Conservation (phyloP, 345 rosid species). For the Eucalyptus brandiana region DNA sequence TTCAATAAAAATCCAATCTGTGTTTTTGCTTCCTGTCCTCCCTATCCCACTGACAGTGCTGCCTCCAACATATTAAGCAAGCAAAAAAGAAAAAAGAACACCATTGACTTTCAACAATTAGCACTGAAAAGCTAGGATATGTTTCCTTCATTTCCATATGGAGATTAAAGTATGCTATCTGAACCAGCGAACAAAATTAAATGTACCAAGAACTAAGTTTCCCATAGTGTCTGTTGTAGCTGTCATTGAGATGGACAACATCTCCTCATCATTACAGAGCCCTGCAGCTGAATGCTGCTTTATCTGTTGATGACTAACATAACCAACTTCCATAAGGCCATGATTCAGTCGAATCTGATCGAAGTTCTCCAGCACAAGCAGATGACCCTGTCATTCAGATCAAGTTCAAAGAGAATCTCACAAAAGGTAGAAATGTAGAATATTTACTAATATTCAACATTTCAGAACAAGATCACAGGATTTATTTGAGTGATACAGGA, state of each 20-base stretch:
- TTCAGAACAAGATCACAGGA: background rate
- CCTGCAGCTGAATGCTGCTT: constrained; percentile 10
- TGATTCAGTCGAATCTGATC: constrained; percentile 49
- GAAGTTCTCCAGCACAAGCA: constrained; percentile 74
- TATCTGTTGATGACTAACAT: constrained; percentile 31
- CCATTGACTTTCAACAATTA: background rate
- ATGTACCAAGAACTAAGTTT: constrained; percentile 76
- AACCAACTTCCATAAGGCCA: constrained; percentile 83
- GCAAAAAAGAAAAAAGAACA: background rate
- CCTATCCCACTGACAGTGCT: background rate
- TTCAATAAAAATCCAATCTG: background rate
- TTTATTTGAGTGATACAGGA: background rate
- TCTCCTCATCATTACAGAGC: constrained; percentile 14
- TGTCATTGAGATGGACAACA: constrained; percentile 71
- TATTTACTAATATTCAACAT: background rate
- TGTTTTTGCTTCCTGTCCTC: background rate
- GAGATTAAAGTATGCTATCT: background rate
- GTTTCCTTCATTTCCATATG: background rate
- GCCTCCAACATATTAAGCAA: background rate
- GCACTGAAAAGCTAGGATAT: background rate
- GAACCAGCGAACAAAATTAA: background rate
- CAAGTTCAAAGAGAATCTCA: background rate
- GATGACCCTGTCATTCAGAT: constrained; percentile 57
- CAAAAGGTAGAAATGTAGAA: background rate
- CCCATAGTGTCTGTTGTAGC: constrained; percentile 68